phyloP scores from a whole-genome alignment of 2,329 filamentous ascomycete species.

The Periconia macrospinosa region DNA sequence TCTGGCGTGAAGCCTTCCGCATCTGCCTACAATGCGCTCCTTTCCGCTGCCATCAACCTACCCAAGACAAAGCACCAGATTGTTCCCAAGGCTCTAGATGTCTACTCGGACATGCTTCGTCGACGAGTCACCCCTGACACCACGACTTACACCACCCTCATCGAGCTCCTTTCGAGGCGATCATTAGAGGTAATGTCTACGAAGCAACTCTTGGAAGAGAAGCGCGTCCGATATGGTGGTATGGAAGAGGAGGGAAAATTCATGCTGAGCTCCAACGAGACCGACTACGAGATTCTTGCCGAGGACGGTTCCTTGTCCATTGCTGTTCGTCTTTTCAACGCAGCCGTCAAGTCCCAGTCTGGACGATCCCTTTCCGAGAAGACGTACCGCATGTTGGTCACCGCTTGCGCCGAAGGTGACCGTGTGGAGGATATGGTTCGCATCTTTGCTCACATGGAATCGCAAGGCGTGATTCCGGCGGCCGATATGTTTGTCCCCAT shows the following conservation, averaged over 20 bases:
- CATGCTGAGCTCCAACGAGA: slow-evolving; percentile 84
- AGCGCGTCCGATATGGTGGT: slow-evolving; percentile 80
- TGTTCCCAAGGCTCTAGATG: slow-evolving; percentile 87
- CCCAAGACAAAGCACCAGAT: slow-evolving; percentile 79
- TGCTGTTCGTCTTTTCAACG: slow-evolving; percentile 82
- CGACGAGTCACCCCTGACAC: slow-evolving; percentile 80
- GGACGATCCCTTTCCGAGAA: slow-evolving; percentile 72
- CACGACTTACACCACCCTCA: slow-evolving; percentile 84
- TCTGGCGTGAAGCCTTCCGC: slow-evolving; percentile 80
- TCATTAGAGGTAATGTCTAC: slow-evolving; percentile 76
- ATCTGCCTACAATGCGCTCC: slow-evolving; percentile 86
- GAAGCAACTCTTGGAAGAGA: slow-evolving; percentile 75
- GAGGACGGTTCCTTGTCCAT: slow-evolving; percentile 87
- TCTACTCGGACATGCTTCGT: slow-evolving; percentile 95
- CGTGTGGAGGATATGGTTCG: slow-evolving; percentile 86
- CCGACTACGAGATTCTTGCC: slow-evolving; percentile 80
- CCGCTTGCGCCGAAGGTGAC: slow-evolving; percentile 80
- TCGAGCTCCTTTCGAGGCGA: slow-evolving; percentile 77
- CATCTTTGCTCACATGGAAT: slow-evolving; percentile 90
- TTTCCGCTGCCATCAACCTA: slow-evolving; percentile 81
- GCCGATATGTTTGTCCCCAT: slow-evolving; percentile 86
- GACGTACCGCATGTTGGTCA: slow-evolving; percentile 83
- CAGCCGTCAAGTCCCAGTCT: slow-evolving; percentile 65
- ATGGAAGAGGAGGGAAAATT: slow-evolving; percentile 83
- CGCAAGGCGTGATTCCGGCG: slow-evolving; percentile 70